Evolutionary conservation across 31 red algal species (phyloP), one percentile per base, ranked within the genome.

Genomic region (Odonthalia washingtoniensis): DNA sequence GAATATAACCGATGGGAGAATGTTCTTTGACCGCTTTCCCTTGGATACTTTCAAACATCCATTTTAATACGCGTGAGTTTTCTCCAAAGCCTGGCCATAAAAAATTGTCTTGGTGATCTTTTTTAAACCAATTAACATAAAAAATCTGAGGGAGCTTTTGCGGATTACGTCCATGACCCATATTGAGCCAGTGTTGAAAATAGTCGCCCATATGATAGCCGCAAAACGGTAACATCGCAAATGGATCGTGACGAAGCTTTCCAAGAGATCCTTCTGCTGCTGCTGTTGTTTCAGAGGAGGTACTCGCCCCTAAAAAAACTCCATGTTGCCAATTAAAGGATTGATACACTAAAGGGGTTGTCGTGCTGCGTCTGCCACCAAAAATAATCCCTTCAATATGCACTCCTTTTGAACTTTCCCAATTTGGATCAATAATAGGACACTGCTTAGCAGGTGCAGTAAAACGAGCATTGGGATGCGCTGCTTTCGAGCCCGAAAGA

Each of bases 141-240:
- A 67, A 67, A 67, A 67, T 33, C 30, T 35, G 64, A 67, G 64
- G 64, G 64, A 67, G 64, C 30, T 67, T 30, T 67, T 67, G 27
- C 33, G 33, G 30, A 33, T 30, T 33, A 33, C 33, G 27, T 30
- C 64, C 30, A 44, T 44, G 42, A 44, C 42, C 42, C 64, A 67
- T 67, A 33, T 67, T 67, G 33, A 67, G 33, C 64, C 64, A 67
- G 64, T 67, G 64, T 35, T 67, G 64, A 35, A 67, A 67, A 67
- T 67, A 67, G 64, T 35, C 33, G 64, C 64, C 64, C 64, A 67
- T 67, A 35, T 67, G 27, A 35, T 67, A 67, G 64, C 64, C 64
- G 27, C 30, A 33, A 35, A 67, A 67, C 64, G 64, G 64, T 30
- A 67, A 35, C 64, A 67, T 67, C 30, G 64, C 64, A 35, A 67